Base-by-base conservation (phyloP, 2,329 filamentous ascomycete genomes). In the Rhexocercosporidium sp. region DNA sequence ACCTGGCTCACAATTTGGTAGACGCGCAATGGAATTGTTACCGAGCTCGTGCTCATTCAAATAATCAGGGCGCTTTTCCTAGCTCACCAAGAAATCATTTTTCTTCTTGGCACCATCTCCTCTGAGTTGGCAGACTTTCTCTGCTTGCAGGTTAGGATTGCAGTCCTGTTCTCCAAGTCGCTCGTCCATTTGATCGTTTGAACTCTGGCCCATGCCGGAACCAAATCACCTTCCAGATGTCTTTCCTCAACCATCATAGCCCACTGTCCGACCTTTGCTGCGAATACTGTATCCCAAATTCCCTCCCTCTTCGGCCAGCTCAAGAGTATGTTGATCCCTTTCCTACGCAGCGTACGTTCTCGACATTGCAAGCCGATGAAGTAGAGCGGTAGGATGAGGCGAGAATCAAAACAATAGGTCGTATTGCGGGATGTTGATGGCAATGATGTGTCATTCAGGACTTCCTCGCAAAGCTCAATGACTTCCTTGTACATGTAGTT, bases 321-420 rank as follows among this genome's bases (percentile, higher is more conserved):
- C 61, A 82, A 79, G 63, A 91, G 77, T 11, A 91, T 78, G 70
- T 85, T 82, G 54, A 90, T 88, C 8, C 88, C 88, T 69, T 85
- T 84, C 22, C 86, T 81, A 18, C 89, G 83, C 34, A 85, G 81
- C 1, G 78, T 71, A 0, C 82, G 81, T 64, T 90, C 84, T 3
- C 87, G 83, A 72, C 88, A 90, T 73, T 89, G 89, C 11, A 86
- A 88, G 7, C 86, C 87, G 9, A 89, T 85, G 6, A 90, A 83
- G 67, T 86, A 91, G 1, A 91, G 80, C 0, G 87, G 86, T 7
- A 88, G 85, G 3, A 91, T 83, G 62, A 91, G 86, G 34, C 87
- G 88, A 3, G 89, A 77, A 59, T 89, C 87, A 25, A 88, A 84
- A 41, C 86, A 86, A 75, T 90, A 90, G 29, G 60, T 60, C 3